These are phyloP conservation scores for Parasitella parasitica DNA, from an alignment of 371 early-diverging fungal species.

Conservation along the genomic window DNA sequence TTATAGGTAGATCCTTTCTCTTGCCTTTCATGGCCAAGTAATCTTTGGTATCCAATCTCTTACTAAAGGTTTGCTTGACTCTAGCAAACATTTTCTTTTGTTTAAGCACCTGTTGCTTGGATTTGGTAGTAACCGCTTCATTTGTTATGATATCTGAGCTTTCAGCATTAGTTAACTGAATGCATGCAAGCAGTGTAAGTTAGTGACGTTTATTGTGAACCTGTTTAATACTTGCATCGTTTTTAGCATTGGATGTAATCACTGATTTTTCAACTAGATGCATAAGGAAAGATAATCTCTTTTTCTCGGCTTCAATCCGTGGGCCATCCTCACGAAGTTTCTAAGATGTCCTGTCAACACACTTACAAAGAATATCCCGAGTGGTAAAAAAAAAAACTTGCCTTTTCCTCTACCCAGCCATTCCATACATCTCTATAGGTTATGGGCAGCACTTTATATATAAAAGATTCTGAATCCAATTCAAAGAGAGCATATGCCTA, in stretches of 20 bases:
- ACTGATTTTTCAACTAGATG: constrained; percentile 26
- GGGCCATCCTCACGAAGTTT: constrained; percentile 26
- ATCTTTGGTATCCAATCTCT: constrained; percentile 31
- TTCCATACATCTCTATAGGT: constrained; percentile 70
- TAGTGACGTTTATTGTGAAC: no score
- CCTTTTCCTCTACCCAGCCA: constrained; percentile 53
- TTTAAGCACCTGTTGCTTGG: background rate
- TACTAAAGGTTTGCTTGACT: constrained; percentile 27
- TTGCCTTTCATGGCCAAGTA: constrained; percentile 49
- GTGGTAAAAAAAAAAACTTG: background rate
- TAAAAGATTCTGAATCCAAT: constrained; percentile 46
- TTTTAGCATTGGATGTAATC: background rate
- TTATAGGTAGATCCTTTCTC: constrained; percentile 64
- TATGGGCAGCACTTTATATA: constrained; percentile 61
- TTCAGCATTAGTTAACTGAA: background rate
- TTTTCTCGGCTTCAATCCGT: constrained; percentile 21
- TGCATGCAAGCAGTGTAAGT: no score
- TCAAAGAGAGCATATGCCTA: constrained; percentile 45
- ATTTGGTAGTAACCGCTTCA: background rate
- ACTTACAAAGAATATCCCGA: background rate
- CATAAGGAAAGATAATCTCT: constrained; percentile 27
- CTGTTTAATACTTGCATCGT: constrained; percentile 17
- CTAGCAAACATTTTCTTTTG: constrained; percentile 11
- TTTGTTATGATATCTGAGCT: background rate
- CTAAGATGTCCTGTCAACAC: background rate